phyloP scores from a whole-genome alignment of 768 basidiomycete species.

The Galerina sulciceps region DNA sequence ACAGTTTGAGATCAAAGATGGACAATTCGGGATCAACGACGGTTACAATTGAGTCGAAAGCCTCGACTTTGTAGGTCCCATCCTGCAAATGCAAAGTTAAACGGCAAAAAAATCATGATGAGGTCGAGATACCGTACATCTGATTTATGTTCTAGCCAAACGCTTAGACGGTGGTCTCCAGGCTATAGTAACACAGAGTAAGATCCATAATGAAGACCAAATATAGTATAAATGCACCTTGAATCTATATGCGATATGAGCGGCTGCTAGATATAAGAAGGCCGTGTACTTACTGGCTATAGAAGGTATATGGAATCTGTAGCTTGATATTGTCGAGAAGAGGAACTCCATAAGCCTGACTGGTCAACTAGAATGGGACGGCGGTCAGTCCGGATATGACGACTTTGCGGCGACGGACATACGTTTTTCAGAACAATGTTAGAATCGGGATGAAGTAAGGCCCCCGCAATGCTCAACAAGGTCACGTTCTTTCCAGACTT shows the following conservation, averaged over 20 bases:
- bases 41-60: slow-evolving; percentile 76
- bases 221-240: slow-evolving; percentile 46
- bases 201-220: not conserved
- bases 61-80: slow-evolving; percentile 61
- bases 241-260: slow-evolving; percentile 45
- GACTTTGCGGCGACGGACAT: slow-evolving; percentile 5
- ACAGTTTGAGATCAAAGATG: slow-evolving; percentile 83
- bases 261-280: slow-evolving; percentile 3
- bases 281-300: slow-evolving; percentile 72
- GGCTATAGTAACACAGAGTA: slow-evolving; percentile 45
- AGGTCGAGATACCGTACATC: slow-evolving; percentile 51
- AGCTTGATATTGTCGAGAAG: slow-evolving; percentile 62
- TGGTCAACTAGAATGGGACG: slow-evolving; percentile 52
- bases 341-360: slow-evolving; percentile 52
- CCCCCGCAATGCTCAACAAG: slow-evolving; percentile 65
- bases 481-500: slow-evolving; percentile 76
- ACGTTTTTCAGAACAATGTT: slow-evolving; percentile 76
- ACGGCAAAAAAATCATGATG: not conserved
- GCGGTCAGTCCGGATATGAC: not conserved
- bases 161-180: slow-evolving; percentile 71
- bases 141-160: slow-evolving; percentile 75
- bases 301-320: slow-evolving; percentile 71
- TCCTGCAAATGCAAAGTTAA: slow-evolving; percentile 39
- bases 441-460: slow-evolving; percentile 68
- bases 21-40: slow-evolving; percentile 82